Evolutionary conservation across 805 yeast species (phyloP).

Genomic region (Peterozyma xylosa): DNA sequence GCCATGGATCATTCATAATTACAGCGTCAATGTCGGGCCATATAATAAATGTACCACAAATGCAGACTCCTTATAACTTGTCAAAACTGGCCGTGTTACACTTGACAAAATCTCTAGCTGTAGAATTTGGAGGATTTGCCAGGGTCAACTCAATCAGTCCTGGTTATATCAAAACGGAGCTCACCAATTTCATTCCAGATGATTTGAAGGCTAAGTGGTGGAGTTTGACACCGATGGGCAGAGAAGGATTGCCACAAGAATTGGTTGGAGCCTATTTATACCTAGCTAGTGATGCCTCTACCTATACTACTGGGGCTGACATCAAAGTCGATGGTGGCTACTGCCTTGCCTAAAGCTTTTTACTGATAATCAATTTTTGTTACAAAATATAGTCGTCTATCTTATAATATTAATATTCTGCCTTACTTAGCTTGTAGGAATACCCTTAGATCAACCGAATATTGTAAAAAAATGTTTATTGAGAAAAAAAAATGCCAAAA

Average conservation of each 20-base stretch:
- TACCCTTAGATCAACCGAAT: too few species aligned
- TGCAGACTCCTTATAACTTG: slow-evolving; percentile 80
- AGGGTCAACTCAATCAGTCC: slow-evolving; percentile 79
- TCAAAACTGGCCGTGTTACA: slow-evolving; percentile 82
- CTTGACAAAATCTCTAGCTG: slow-evolving; percentile 68
- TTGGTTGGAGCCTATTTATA: slow-evolving; percentile 74
- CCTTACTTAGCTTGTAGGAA: too few species aligned
- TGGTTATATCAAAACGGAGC: slow-evolving; percentile 76
- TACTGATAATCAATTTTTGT: too few species aligned
- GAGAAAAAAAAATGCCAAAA: neutral
- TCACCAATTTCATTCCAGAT: slow-evolving; percentile 39
- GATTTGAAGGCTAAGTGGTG: slow-evolving; percentile 43
- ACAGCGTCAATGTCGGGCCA: slow-evolving; percentile 90
- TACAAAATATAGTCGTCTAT: too few species aligned
- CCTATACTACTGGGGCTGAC: slow-evolving; percentile 76
- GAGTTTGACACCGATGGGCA: slow-evolving; percentile 54
- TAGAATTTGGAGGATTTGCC: slow-evolving; percentile 89
- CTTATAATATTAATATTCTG: too few species aligned
- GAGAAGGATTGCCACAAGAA: slow-evolving; percentile 69
- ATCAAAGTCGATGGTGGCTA: slow-evolving; percentile 77
- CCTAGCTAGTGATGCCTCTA: slow-evolving; percentile 74
- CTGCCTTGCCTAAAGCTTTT: slow-evolving; percentile 37
- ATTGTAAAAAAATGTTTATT: too few species aligned
- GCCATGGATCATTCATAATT: slow-evolving; percentile 69
- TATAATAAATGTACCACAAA: slow-evolving; percentile 80